Conservation (phyloP, 2,329 filamentous ascomycete species). For the Tolypocladium cylindrosporum region DNA sequence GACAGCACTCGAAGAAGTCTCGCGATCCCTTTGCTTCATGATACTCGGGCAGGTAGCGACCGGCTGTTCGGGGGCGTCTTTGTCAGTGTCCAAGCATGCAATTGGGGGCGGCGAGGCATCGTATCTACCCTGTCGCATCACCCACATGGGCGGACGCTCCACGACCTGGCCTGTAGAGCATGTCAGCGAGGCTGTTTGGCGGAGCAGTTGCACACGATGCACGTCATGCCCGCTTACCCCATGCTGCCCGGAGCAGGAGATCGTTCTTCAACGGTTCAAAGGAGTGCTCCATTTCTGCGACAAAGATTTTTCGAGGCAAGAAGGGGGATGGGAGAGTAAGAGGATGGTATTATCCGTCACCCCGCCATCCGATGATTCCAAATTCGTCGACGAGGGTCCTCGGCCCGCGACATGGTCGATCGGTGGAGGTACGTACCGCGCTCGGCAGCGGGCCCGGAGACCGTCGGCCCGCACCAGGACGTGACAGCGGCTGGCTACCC, state of each 20-base stretch:
- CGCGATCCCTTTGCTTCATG: constrained; percentile 83
- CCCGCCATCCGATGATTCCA: background rate
- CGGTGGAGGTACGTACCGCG: background rate
- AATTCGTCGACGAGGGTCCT: background rate
- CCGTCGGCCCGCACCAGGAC: background rate
- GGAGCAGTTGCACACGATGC: background rate
- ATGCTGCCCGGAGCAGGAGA: constrained; percentile 77
- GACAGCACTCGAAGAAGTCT: constrained; percentile 98
- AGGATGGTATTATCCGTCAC: constrained; percentile 1
- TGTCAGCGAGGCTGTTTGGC: constrained; percentile 11
- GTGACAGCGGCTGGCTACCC: background rate
- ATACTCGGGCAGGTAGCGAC: constrained; percentile 95
- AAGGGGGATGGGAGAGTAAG: background rate
- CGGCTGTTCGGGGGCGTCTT: constrained; percentile 45
- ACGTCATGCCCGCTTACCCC: constrained; percentile 50
- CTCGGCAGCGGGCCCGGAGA: background rate
- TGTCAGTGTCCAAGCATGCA: background rate
- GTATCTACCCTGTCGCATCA: constrained; percentile 88
- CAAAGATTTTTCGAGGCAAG: background rate
- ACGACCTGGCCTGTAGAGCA: constrained; percentile 64
- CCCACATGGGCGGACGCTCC: constrained; percentile 92
- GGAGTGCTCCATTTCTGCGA: constrained; percentile 47
- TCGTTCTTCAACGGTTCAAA: constrained; percentile 90
- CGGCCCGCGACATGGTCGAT: background rate
- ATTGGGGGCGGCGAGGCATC: background rate